Evolutionary conservation across 2,329 filamentous ascomycete genomes (phyloP), one percentile per base, ranked within the genome.

Genomic region (Cercospora zeae-maydis): DNA sequence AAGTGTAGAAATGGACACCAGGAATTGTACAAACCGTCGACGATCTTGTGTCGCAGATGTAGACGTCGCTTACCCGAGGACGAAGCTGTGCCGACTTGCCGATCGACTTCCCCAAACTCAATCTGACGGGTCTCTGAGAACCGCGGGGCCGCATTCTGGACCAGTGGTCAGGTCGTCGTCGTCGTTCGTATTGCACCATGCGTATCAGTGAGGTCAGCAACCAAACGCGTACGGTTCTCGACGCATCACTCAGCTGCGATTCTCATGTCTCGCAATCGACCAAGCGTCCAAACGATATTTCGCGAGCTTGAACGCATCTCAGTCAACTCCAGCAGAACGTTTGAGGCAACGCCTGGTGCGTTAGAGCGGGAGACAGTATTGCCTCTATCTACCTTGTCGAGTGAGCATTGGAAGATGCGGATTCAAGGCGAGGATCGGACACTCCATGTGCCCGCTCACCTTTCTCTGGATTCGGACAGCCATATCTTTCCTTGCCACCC

Each of bases 401-500:
- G 37, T 16, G 61, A 63, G 24, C 59, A 55, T 14, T 65, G 62
- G 63, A 69, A 63, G 21, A 67, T 66, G 63, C 55, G 31, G 36
- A 67, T 61, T 47, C 60, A 62, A 33, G 49, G 49, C 56, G 68
- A 68, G 55, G 71, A 73, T 58, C 67, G 71, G 33, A 73, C 71
- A 1, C 57, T 69, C 1, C 65, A 70, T 54, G 67, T 69, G 9
- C 66, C 59, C 51, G 58, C 36, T 31, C 57, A 62, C 19, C 30
- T 58, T 37, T 34, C 37, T 57, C 33, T 62, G 16, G 58, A 36
- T 55, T 67, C 62, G 51, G 62, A 62, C 45, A n/a, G 62, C 52
- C 68, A 69, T 55, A 68, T 74, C 42, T 65, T 75, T n/a, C 74
- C 74, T 24, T 70, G 67, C 64, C 70, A 72, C 42, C 68, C 70